Evolutionary conservation across 2,329 filamentous ascomycete species (phyloP).

Genomic region (Verruconis gallopava): DNA sequence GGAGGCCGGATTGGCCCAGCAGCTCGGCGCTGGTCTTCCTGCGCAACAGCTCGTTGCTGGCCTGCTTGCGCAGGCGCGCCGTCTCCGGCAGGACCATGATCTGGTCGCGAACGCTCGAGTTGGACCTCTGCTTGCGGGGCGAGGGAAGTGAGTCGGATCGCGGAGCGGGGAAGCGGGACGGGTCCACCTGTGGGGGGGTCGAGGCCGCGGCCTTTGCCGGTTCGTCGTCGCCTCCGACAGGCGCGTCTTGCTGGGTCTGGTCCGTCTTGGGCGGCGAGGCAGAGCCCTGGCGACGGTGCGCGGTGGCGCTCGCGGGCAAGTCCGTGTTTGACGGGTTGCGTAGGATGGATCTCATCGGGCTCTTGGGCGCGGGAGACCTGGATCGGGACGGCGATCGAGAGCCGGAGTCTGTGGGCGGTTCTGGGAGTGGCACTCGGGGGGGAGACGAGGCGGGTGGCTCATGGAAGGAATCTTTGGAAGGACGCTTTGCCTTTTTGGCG

Average conservation of each 20-base stretch:
- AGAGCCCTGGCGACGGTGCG: background rate
- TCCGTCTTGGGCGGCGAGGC: background rate
- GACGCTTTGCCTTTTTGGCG: background rate
- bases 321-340: too few relatives aligned
- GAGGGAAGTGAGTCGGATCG: too few relatives aligned
- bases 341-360: background rate
- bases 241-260: too few relatives aligned
- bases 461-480: background rate
- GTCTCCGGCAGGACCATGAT: constrained; percentile 9
- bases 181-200: too few relatives aligned
- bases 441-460: background rate
- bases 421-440: constrained; percentile 3
- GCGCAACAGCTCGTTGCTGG: constrained; percentile 6
- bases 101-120: constrained; percentile 6
- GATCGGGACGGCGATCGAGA: constrained; percentile 5
- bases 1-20: background rate
- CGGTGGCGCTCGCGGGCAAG: too few relatives aligned
- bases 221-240: too few relatives aligned
- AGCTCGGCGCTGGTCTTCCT: constrained; percentile 5
- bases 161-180: too few relatives aligned
- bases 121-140: constrained; percentile 8
- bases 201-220: too few relatives aligned
- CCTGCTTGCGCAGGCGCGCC: constrained; percentile 9
- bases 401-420: background rate
- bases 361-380: background rate